These are phyloP conservation scores for Achlya hypogyna DNA, from an alignment of 352 stramenopile species.

Conservation along the genomic window DNA sequence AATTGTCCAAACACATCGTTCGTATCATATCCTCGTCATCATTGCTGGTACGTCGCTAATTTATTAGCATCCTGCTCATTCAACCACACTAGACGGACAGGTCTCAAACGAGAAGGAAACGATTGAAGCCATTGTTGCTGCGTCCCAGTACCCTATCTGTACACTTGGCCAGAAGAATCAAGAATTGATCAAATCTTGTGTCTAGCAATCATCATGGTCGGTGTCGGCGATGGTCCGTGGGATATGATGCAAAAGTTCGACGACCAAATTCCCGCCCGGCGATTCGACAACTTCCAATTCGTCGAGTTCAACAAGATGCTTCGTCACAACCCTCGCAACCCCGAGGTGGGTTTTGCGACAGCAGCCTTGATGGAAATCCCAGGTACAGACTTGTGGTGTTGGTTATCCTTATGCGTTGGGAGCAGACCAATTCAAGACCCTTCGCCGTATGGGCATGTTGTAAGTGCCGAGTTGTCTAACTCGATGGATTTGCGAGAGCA, in stretches of 20 bases:
- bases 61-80: too few relatives aligned
- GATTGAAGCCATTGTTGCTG: slow-evolving; percentile 48
- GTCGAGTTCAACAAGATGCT: slow-evolving; percentile 37
- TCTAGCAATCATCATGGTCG: slow-evolving; percentile 15
- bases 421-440: too few relatives aligned
- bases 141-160: slow-evolving; percentile 56
- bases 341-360: slow-evolving; percentile 50
- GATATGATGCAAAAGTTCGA: slow-evolving; percentile 56
- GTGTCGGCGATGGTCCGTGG: too few relatives aligned
- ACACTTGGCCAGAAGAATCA: slow-evolving; percentile 7
- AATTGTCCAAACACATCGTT: slow-evolving; percentile 32
- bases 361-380: slow-evolving; percentile 57
- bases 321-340: slow-evolving; percentile 34
- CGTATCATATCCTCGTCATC: slow-evolving; percentile 70
- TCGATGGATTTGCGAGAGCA: too few relatives aligned
- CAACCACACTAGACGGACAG: slow-evolving; percentile 29
- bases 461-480: too few relatives aligned
- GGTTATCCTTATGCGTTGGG: too few relatives aligned
- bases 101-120: slow-evolving; percentile 48
- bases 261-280: slow-evolving; percentile 37
- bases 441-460: too few relatives aligned
- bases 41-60: slow-evolving; percentile 28
- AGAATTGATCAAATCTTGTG: neutral
- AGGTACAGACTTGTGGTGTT: too few relatives aligned
- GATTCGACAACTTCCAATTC: too few relatives aligned